Percentiles rank a stretch among this genome's conserved stretches.
Evolutionary conservation across 2,329 filamentous ascomycete genomes (phyloP).

Genomic region (Phyllachora maydis): DNA sequence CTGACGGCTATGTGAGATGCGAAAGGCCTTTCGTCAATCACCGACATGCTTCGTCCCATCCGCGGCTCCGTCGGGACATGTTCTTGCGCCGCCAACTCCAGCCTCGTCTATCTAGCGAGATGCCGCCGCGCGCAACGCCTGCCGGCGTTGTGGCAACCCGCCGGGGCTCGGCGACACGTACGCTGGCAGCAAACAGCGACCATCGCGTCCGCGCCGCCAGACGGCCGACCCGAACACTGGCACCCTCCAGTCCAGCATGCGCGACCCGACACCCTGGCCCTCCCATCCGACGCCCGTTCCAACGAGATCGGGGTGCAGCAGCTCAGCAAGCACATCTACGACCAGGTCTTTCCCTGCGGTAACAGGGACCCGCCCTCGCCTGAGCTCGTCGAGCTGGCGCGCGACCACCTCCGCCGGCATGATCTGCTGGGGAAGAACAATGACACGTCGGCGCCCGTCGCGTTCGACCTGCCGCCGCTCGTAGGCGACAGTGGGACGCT

Average conservation of each 20-base stretch:
- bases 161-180: constrained; percentile 4
- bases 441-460: constrained; percentile 54
- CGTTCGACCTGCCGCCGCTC: constrained; percentile 65
- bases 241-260: too few species aligned
- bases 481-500: constrained; percentile 63
- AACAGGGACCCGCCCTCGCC: constrained; percentile 31
- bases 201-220: constrained; percentile 2
- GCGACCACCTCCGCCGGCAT: constrained; percentile 66
- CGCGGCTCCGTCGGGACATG: too few species aligned
- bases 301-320: constrained; percentile 94
- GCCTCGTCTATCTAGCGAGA: too few species aligned
- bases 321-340: constrained; percentile 62
- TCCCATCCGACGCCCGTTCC: constrained; percentile 43
- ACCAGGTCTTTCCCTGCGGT: constrained; percentile 55
- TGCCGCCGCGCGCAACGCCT: too few species aligned
- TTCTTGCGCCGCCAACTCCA: too few species aligned
- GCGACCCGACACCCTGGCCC: too few species aligned
- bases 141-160: too few species aligned
- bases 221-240: too few species aligned
- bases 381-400: constrained; percentile 60
- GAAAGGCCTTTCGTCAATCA: too few species aligned
- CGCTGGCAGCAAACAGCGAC: constrained; percentile 5
- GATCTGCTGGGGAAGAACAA: constrained; percentile 81
- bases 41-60: too few species aligned
- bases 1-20: too few species aligned